A percentile compares a stretch with the other conserved stretches of the same genome.
Conservation (phyloP, 208 protist genomes). For the Tritrichomonas musculus region DNA sequence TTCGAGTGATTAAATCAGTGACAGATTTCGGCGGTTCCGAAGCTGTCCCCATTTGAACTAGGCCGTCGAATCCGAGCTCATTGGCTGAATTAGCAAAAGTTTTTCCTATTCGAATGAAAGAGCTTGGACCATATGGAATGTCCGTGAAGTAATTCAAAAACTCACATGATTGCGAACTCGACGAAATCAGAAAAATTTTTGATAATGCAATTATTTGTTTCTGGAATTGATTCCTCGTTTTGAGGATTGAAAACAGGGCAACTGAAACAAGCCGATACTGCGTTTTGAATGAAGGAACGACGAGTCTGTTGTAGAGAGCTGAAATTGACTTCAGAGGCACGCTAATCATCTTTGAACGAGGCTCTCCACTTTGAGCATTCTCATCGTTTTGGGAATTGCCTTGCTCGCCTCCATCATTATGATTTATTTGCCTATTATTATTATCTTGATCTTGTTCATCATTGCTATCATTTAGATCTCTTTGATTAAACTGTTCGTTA, state of each 20-base stretch:
- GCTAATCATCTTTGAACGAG: too few relatives aligned
- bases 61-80: not conserved
- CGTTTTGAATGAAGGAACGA: conserved; percentile 4
- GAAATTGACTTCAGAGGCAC: not conserved
- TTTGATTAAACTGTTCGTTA: too few relatives aligned
- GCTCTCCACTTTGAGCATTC: too few relatives aligned
- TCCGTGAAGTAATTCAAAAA: not conserved
- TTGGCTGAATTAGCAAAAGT: not conserved
- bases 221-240: not conserved
- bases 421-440: too few relatives aligned
- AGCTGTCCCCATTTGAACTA: not conserved
- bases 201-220: not conserved
- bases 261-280: not conserved
- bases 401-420: too few relatives aligned
- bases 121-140: not conserved
- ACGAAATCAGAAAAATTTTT: not conserved
- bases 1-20: not conserved
- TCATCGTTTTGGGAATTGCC: too few relatives aligned
- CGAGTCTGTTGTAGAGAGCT: not conserved
- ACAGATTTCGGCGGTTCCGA: not conserved
- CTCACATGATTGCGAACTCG: not conserved
- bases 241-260: not conserved
- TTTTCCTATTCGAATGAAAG: not conserved
- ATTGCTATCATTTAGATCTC: too few relatives aligned
- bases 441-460: too few relatives aligned